Evolutionary conservation across 495 filamentous ascomycete genomes (phyloP).

Genomic region (Penicillium ucsense): DNA sequence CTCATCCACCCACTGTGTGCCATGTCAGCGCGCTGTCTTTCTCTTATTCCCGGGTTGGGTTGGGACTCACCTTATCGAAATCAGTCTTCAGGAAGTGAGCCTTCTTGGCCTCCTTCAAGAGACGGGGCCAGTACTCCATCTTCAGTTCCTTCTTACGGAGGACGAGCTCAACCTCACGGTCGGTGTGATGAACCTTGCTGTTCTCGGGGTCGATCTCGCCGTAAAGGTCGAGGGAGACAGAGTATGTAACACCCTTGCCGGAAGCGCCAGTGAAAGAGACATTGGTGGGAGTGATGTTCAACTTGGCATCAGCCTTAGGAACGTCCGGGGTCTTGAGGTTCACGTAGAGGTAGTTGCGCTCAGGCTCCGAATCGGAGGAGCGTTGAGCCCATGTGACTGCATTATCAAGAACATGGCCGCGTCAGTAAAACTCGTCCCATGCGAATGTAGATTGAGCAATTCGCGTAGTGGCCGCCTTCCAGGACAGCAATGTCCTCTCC

Average conservation of each 20-base stretch:
- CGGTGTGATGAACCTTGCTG: slow-evolving; percentile 73
- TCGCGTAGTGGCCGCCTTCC: no score
- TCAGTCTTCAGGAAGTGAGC: slow-evolving; percentile 96
- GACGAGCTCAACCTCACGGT: slow-evolving; percentile 77
- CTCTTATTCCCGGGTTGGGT: no score
- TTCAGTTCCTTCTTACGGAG: slow-evolving; percentile 94
- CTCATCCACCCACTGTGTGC: slow-evolving; percentile 86
- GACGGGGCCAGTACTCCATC: slow-evolving; percentile 85
- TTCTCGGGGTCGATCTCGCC: slow-evolving; percentile 78
- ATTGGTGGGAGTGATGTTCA: slow-evolving; percentile 67
- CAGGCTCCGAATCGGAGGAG: slow-evolving; percentile 66
- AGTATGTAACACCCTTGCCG: slow-evolving; percentile 72
- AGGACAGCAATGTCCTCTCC: slow-evolving; percentile 8
- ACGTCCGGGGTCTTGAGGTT: slow-evolving; percentile 83
- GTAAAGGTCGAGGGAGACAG: slow-evolving; percentile 81
- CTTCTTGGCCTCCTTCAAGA: slow-evolving; percentile 83
- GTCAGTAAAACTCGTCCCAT: slow-evolving; percentile 11
- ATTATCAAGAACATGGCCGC: not conserved
- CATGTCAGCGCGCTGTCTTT: slow-evolving; percentile 9
- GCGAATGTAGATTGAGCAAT: no score
- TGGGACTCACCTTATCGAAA: slow-evolving; percentile 71
- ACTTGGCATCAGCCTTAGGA: slow-evolving; percentile 52
- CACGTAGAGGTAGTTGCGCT: slow-evolving; percentile 88
- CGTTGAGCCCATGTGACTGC: slow-evolving; percentile 96
- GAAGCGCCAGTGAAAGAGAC: slow-evolving; percentile 76